Conservation (phyloP, 495 filamentous ascomycete species). For the Aspergillus homomorphus region DNA sequence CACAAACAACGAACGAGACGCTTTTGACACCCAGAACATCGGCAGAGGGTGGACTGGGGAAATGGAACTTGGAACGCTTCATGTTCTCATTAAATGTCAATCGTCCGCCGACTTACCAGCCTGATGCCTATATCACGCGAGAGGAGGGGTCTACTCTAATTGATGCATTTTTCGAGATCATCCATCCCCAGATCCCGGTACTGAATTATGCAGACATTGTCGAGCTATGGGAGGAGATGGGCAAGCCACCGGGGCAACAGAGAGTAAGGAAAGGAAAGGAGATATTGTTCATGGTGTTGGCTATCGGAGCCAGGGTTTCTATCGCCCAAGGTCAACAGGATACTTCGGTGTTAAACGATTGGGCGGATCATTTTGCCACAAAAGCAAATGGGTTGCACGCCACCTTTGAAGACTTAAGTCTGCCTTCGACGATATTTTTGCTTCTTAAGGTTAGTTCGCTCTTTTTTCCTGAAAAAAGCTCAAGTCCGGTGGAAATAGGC, state of each 20-base stretch:
- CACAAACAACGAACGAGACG: neutral
- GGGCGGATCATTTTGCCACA: slow-evolving; percentile 1
- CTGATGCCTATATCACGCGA: neutral
- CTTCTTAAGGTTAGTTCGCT: neutral
- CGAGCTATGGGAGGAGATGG: neutral
- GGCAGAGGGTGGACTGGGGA: neutral
- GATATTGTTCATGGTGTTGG: slow-evolving; percentile 1
- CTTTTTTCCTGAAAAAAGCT: too few relatives aligned
- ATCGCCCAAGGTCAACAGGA: neutral
- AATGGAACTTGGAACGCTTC: slow-evolving; percentile 2
- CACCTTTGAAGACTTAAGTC: neutral
- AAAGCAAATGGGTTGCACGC: neutral
- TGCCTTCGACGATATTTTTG: neutral
- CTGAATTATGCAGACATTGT: neutral
- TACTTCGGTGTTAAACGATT: neutral
- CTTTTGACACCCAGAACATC: neutral
- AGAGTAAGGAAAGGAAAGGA: neutral
- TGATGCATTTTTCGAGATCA: neutral
- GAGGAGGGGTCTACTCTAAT: neutral
- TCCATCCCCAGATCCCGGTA: neutral
- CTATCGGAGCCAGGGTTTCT: neutral
- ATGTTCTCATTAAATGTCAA: neutral
- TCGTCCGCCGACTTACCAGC: neutral
- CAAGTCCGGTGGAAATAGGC: too few relatives aligned
- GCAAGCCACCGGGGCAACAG: neutral